These are phyloP conservation scores for Neohortaea acidophila DNA, from an alignment of 495 filamentous ascomycete genomes.

Conservation along the genomic window DNA sequence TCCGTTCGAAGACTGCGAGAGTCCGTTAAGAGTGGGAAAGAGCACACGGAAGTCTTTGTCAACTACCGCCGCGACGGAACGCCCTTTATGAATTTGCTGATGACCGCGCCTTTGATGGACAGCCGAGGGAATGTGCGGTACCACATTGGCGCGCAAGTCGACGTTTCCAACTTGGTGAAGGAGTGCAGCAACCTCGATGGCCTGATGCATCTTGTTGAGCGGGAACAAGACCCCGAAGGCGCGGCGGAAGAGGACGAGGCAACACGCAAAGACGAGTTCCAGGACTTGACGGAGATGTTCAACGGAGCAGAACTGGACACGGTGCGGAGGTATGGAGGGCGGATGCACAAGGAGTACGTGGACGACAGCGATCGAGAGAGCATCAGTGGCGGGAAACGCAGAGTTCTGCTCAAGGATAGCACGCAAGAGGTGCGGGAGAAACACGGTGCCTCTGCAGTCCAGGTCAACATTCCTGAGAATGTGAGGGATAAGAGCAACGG, in stretches of 20 bases:
- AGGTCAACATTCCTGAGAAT: not conserved
- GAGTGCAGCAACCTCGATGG: slow-evolving; percentile 45
- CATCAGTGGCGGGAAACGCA: slow-evolving; percentile 25
- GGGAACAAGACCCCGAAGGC: slow-evolving; percentile 20
- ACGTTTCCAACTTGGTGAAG: slow-evolving; percentile 46
- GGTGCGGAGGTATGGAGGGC: slow-evolving; percentile 38
- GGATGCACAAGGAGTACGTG: slow-evolving; percentile 37
- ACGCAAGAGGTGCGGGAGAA: slow-evolving; percentile 11
- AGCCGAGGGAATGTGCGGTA: slow-evolving; percentile 44
- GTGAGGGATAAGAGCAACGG: slow-evolving; percentile 11
- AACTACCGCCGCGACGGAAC: slow-evolving; percentile 56
- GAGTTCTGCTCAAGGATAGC: slow-evolving; percentile 26
- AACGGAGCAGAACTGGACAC: slow-evolving; percentile 43
- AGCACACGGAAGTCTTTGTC: slow-evolving; percentile 51
- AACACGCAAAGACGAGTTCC: slow-evolving; percentile 35
- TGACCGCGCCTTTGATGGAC: slow-evolving; percentile 48
- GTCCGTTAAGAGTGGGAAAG: slow-evolving; percentile 39
- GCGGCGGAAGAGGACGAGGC: slow-evolving; percentile 18
- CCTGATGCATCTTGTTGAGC: slow-evolving; percentile 31
- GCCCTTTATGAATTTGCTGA: slow-evolving; percentile 54
- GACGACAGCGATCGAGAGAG: slow-evolving; percentile 29
- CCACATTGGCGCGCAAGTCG: slow-evolving; percentile 51
- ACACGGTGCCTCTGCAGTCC: not conserved
- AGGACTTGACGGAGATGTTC: slow-evolving; percentile 47
- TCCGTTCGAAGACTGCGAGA: slow-evolving; percentile 41